Evolutionary conservation across 75 land plant species (phyloP), one percentile per base, ranked within the genome.

Genomic region (Selaginella moellendorffii): DNA sequence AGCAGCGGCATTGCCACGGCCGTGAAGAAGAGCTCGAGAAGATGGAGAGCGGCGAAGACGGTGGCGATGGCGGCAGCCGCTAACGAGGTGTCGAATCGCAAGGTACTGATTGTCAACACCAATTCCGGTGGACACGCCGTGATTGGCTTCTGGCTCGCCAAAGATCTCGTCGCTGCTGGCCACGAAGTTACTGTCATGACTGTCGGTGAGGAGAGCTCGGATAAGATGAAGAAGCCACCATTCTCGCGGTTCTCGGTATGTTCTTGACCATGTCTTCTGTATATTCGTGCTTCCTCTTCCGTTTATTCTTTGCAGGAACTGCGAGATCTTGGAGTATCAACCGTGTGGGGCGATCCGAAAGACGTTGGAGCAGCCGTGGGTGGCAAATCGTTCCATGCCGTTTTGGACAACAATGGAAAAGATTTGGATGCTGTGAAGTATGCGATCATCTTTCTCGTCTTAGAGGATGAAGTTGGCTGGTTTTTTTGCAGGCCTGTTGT

Each of bases 71-170:
- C 46, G 14, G 14, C 10, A 5, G 5, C 46, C 14, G 14, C 46
- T 5, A 36, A 5, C 10, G 46, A 36, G 46, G 46, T 36, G 5
- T 36, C 46, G 5, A 79, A 78, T 79, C 89, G 88, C 83, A 82
- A 83, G 54, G 98, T 93, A 18, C 77, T 93, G 30, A 80, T 93
- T 17, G 81, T 93, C 64, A 93, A 89, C 73, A 86, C 98, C 24
- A 82, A 93, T 78, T 81, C 96, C 52, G 98, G 98, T 18, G 98
- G 96, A 12, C 98, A 93, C 68, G 96, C 98, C 1, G 79, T 93
- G 23, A 93, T 93, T 62, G 98, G 98, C 0, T 93, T 93, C 75
- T 86, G 83, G 74, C 70, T 89, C n/a, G 96, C 87, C 26, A 83
- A 79, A 67, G 81, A 93, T 60, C 79, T 93, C 31, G 72, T 74